These are phyloP conservation scores for Stemphylium vesicarium DNA, from an alignment of 2,329 filamentous ascomycete species.

Conservation along the genomic window DNA sequence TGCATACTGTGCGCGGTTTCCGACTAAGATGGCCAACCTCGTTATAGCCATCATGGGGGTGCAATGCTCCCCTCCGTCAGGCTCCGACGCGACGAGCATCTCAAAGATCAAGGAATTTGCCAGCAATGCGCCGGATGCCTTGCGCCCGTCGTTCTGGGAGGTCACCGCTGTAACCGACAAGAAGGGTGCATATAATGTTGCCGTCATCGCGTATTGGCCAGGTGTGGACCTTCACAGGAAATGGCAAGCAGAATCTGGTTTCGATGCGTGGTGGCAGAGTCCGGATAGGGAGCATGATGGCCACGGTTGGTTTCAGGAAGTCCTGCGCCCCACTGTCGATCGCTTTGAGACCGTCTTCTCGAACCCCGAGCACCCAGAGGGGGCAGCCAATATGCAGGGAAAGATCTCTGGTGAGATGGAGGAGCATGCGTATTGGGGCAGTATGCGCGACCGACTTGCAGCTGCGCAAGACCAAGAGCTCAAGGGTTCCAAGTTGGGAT, in stretches of 20 bases:
- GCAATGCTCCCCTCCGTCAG: slow-evolving; percentile 24
- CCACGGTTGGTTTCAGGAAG: slow-evolving; percentile 53
- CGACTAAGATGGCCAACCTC: slow-evolving; percentile 35
- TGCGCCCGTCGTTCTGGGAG: slow-evolving; percentile 40
- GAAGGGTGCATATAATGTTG: slow-evolving; percentile 44
- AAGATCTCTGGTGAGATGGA: slow-evolving; percentile 47
- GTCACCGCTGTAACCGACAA: slow-evolving; percentile 39
- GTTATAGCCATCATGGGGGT: slow-evolving; percentile 47
- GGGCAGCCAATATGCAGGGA: slow-evolving; percentile 51
- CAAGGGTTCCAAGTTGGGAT: slow-evolving; percentile 23
- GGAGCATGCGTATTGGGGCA: slow-evolving; percentile 57
- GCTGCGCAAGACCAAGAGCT: slow-evolving; percentile 49
- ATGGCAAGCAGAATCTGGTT: slow-evolving; percentile 48
- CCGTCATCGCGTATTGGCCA: slow-evolving; percentile 51
- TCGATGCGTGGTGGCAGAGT: slow-evolving; percentile 49
- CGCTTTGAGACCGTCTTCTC: slow-evolving; percentile 55
- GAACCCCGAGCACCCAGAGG: slow-evolving; percentile 47
- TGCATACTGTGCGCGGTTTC: slow-evolving; percentile 44
- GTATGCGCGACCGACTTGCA: slow-evolving; percentile 55
- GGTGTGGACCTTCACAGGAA: slow-evolving; percentile 32
- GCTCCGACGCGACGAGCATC: slow-evolving; percentile 8
- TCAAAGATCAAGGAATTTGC: slow-evolving; percentile 24
- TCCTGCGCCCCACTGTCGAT: slow-evolving; percentile 52
- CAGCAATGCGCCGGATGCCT: slow-evolving; percentile 13
- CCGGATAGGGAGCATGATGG: slow-evolving; percentile 32